These are phyloP conservation scores for Patellaria atrata DNA, from an alignment of 495 filamentous ascomycete genomes.

Conservation along the genomic window DNA sequence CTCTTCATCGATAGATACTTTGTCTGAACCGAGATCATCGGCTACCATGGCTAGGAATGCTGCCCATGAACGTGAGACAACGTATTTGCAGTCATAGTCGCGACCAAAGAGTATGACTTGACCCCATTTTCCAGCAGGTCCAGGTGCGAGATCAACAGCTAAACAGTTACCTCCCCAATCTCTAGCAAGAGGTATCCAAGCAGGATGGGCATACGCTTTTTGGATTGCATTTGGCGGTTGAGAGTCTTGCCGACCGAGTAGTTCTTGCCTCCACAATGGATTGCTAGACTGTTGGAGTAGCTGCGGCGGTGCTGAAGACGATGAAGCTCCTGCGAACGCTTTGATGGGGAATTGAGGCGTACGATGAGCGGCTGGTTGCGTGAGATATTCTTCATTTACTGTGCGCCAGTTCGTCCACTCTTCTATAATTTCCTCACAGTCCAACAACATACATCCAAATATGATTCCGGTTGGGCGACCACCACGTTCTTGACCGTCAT, in stretches of 20 bases:
- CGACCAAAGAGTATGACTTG: slow-evolving; percentile 94
- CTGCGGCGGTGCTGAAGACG: slow-evolving; percentile 27
- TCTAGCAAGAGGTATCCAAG: slow-evolving; percentile 89
- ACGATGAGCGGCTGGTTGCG: slow-evolving; percentile 32
- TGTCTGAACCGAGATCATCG: slow-evolving; percentile 75
- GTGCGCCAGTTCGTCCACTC: slow-evolving; percentile 95
- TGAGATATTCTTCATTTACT: slow-evolving; percentile 79
- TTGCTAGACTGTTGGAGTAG: slow-evolving; percentile 32
- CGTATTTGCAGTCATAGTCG: slow-evolving; percentile 97
- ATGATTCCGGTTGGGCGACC: slow-evolving; percentile 84
- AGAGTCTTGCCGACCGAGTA: slow-evolving; percentile 72
- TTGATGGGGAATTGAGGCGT: slow-evolving; percentile 45
- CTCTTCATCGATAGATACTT: slow-evolving; percentile 84
- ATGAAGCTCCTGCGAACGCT: slow-evolving; percentile 49
- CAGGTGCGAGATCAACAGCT: slow-evolving; percentile 85
- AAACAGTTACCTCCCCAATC: slow-evolving; percentile 99
- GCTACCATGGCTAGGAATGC: slow-evolving; percentile 74
- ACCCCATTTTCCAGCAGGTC: slow-evolving; percentile 81
- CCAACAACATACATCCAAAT: slow-evolving; percentile 86
- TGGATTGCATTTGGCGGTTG: slow-evolving; percentile 77
- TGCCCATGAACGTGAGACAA: slow-evolving; percentile 85
- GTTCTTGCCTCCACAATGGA: slow-evolving; percentile 67
- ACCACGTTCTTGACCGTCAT: slow-evolving; percentile 92
- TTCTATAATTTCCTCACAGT: slow-evolving; percentile 96
- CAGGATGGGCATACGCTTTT: slow-evolving; percentile 85